phyloP scores from a whole-genome alignment of 495 filamentous ascomycete genomes.

The Xylaria venustula region DNA sequence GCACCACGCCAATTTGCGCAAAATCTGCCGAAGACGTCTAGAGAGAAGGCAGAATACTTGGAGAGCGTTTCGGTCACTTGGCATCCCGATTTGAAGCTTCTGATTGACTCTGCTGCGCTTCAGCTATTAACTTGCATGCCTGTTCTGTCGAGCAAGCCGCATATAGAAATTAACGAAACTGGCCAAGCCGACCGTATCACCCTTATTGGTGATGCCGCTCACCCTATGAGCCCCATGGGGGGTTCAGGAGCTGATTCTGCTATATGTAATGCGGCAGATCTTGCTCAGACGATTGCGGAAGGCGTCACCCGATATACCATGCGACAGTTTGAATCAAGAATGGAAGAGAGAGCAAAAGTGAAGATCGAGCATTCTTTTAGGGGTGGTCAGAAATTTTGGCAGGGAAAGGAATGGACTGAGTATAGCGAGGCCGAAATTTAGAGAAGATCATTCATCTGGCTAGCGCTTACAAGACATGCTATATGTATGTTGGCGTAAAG shows the following conservation, averaged over 20 bases:
- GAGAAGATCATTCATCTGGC: too few relatives aligned
- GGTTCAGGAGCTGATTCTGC: slow-evolving; percentile 30
- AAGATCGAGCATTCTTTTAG: slow-evolving; percentile 28
- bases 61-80: slow-evolving; percentile 21
- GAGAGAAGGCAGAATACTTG: slow-evolving; percentile 21
- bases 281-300: slow-evolving; percentile 23
- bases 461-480: too few relatives aligned
- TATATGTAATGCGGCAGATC: slow-evolving; percentile 26
- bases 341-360: slow-evolving; percentile 24
- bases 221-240: slow-evolving; percentile 29
- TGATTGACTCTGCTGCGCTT: slow-evolving; percentile 37
- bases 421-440: slow-evolving; percentile 21
- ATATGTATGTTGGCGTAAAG: too few relatives aligned
- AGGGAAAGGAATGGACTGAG: slow-evolving; percentile 26
- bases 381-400: slow-evolving; percentile 27
- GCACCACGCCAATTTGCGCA: slow-evolving; percentile 16
- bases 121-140: slow-evolving; percentile 33
- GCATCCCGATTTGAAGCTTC: slow-evolving; percentile 30
- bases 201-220: slow-evolving; percentile 27
- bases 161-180: slow-evolving; percentile 25
- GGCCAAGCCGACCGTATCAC: slow-evolving; percentile 21
- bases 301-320: slow-evolving; percentile 18
- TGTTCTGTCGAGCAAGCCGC: slow-evolving; percentile 38
- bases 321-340: slow-evolving; percentile 26
- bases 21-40: slow-evolving; percentile 22